A percentile compares a stretch with the other conserved stretches of the same genome.
phyloP scores from a whole-genome alignment of 202 grass and related monocot species.

The Panicum virgatum region DNA sequence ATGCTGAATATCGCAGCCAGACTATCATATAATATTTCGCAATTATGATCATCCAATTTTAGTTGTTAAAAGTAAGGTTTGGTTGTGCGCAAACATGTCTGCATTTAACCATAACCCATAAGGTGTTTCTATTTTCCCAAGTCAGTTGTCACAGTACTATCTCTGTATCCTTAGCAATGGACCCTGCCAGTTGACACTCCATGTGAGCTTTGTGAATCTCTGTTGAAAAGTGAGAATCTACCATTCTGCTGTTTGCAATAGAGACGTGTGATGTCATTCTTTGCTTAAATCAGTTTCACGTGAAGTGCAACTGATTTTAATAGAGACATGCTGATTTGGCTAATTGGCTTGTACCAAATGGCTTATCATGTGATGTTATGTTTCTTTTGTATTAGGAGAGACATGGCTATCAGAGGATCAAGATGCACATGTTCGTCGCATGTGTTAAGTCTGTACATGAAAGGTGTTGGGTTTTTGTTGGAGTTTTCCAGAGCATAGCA shows the following conservation, averaged over 20 bases:
- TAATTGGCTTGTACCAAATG: conserved; percentile 23
- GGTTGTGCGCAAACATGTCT: neutral
- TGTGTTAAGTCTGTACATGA: conserved; percentile 33
- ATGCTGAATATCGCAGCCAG: neutral
- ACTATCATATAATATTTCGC: neutral
- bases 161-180: conserved; percentile 11
- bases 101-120: neutral
- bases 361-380: conserved; percentile 19
- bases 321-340: neutral
- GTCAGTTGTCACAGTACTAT: neutral
- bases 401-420: conserved; percentile 27
- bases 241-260: conserved; percentile 28
- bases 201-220: conserved; percentile 34
- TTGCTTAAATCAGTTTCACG: conserved; percentile 24
- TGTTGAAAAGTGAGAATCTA: conserved; percentile 30
- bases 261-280: conserved; percentile 6
- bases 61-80: neutral
- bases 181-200: conserved; percentile 4
- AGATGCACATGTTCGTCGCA: conserved; percentile 4
- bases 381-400: conserved; percentile 39
- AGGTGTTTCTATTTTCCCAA: conserved; percentile 12
- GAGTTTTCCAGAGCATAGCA: conserved; percentile 24
- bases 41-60: neutral
- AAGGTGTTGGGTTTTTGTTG: neutral
- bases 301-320: conserved; percentile 18